Base-by-base conservation (phyloP, 2,329 filamentous ascomycete species). In the Diaporthe helianthi region DNA sequence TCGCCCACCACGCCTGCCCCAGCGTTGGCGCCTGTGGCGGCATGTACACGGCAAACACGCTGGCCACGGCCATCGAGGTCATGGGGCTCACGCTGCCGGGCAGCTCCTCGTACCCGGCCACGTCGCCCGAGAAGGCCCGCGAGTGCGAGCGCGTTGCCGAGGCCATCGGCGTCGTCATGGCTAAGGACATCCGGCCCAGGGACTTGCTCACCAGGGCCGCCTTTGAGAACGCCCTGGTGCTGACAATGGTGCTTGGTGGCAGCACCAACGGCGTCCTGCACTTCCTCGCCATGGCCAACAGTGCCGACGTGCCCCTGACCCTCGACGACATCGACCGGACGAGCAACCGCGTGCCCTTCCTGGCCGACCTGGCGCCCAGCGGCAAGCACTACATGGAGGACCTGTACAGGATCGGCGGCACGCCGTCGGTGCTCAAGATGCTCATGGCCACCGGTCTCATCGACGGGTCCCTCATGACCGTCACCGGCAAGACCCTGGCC, bases 41-140 rank as follows among this genome's bases (percentile, higher is more conserved):
- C 85, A 74, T 97, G 94, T 97, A 94, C 82, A 97, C 94, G 0
- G 94, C 94, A 73, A 97, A 97, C 81, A 97, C 93, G 29, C 95
- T 97, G 93, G 92, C 93, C 4, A 95, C 92, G 0, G 93, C 92
- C 17, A 93, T 97, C 73, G 93, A 97, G 82, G 93, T 92, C 51
- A 93, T 97, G 86, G 94, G 94, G 33, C 84, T 97, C 36, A 90
- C 90, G 0, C 84, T 97, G 9, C 93, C 94, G 0, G 93, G 93
- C 1, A 96, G 93, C 0, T 94, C 92, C 0, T 94, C 92, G 1
- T 96, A 90, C 66, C 93, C 93, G 1, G 94, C 94, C 1, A 86
- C 88, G 22, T 93, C 90, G 3, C 93, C 93, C 0, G 89, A 93
- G 58, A 97, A 97, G 82, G 89, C 91, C 81, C 90, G 93, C 46